These are phyloP conservation scores for Fusarium falciforme DNA, from an alignment of 2,329 filamentous ascomycete species.

Conservation along the genomic window DNA sequence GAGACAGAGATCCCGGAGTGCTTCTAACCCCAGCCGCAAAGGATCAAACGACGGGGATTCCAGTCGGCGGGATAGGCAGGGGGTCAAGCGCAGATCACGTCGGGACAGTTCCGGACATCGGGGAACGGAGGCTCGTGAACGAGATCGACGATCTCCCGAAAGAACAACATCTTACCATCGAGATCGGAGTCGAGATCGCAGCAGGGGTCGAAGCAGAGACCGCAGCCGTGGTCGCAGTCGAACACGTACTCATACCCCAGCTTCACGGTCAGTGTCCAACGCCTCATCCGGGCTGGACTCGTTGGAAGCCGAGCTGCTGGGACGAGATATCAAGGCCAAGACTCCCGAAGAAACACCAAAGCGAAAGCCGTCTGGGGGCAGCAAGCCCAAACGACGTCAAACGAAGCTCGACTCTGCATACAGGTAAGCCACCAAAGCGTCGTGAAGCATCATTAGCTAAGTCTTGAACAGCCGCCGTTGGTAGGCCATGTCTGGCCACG, in stretches of 20 bases:
- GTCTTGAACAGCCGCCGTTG: constrained; percentile 49
- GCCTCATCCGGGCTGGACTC: constrained; percentile 53
- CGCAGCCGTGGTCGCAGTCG: constrained; percentile 13
- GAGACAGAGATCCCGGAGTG: constrained; percentile 33
- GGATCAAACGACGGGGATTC: constrained; percentile 11
- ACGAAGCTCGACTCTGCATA: constrained; percentile 53
- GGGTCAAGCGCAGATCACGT: constrained; percentile 17
- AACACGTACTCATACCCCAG: constrained; percentile 36
- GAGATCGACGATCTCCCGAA: constrained; percentile 28
- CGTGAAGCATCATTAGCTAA: constrained; percentile 20
- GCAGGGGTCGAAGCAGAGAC: not conserved
- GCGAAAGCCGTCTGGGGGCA: constrained; percentile 34
- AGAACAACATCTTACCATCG: constrained; percentile 16
- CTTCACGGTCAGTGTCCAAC: constrained; percentile 46
- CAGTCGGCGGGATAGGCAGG: constrained; percentile 17
- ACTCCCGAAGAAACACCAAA: constrained; percentile 40
- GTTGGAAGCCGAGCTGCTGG: constrained; percentile 53
- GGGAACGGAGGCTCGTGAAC: constrained; percentile 15
- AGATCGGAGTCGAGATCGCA: constrained; percentile 23
- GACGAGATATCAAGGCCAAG: constrained; percentile 48
- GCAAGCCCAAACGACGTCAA: constrained; percentile 48
- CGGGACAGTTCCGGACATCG: constrained; percentile 24
- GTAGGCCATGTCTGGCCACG: constrained; percentile 33
- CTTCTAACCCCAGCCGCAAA: constrained; percentile 9
- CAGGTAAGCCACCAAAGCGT: constrained; percentile 42